phyloP scores from a whole-genome alignment of 2,329 filamentous ascomycete genomes.

The Alternaria brassicae region DNA sequence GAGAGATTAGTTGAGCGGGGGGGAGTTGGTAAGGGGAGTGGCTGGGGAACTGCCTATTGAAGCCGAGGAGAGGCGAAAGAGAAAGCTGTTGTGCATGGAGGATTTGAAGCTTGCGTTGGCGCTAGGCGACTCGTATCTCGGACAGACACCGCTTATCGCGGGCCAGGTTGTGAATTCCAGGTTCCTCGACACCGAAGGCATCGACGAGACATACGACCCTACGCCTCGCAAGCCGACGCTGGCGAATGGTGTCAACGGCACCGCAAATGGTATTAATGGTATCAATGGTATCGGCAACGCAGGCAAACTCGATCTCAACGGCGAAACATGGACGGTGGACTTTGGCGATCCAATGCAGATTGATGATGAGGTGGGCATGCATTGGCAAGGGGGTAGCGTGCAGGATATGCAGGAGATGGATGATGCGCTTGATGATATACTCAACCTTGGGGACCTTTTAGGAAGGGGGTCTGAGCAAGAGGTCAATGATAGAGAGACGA shows the following conservation, averaged over 20 bases:
- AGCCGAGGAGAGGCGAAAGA: constrained; percentile 74
- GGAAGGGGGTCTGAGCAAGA: neutral
- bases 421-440: constrained; percentile 50
- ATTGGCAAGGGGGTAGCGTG: constrained; percentile 51
- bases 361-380: constrained; percentile 43
- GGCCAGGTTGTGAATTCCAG: constrained; percentile 70
- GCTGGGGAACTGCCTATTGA: constrained; percentile 82
- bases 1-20: constrained; percentile 76
- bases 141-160: constrained; percentile 77
- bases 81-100: constrained; percentile 75
- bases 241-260: neutral
- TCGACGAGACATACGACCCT: constrained; percentile 33
- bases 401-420: constrained; percentile 40
- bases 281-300: constrained; percentile 21
- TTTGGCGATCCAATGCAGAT: constrained; percentile 35
- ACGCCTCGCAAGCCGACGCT: neutral
- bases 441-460: constrained; percentile 40
- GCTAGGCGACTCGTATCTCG: constrained; percentile 76
- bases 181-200: constrained; percentile 65
- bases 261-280: constrained; percentile 16
- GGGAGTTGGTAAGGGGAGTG: constrained; percentile 76
- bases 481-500: neutral
- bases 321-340: constrained; percentile 27
- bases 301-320: constrained; percentile 1
- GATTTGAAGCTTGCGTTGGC: constrained; percentile 80